Evolutionary conservation across 169 alveolate species (phyloP).

Genomic region (Besnoitia besnoiti): DNA sequence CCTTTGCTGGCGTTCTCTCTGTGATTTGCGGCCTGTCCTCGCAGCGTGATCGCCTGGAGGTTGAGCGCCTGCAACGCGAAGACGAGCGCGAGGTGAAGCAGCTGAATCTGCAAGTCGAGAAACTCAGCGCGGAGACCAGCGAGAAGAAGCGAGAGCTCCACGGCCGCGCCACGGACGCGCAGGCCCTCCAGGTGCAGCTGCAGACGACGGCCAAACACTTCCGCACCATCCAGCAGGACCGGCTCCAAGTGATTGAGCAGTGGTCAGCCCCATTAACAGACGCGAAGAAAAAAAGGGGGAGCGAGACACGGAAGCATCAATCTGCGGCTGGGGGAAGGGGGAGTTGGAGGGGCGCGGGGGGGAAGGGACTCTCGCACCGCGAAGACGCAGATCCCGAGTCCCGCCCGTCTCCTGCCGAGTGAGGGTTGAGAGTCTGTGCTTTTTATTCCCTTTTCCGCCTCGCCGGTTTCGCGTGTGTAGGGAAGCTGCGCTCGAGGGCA

Average conservation of each 20-base stretch:
- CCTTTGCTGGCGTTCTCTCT: too few species aligned
- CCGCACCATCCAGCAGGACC: background rate
- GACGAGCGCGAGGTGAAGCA: constrained; percentile 31
- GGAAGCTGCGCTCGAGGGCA: constrained; percentile 17
- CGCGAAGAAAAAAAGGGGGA: too few species aligned
- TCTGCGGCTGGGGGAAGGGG: too few species aligned
- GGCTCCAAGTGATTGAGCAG: constrained; percentile 1
- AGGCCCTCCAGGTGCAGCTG: background rate
- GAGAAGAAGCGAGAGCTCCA: background rate
- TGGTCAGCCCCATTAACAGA: background rate
- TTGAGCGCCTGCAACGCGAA: constrained; percentile 13
- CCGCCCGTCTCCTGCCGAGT: background rate
- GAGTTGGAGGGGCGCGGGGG: too few species aligned
- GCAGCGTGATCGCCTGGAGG: constrained; percentile 5
- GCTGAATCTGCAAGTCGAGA: background rate
- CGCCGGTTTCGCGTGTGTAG: background rate
- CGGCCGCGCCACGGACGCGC: background rate
- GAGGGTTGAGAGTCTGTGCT: background rate
- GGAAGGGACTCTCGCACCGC: too few species aligned
- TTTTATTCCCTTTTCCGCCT: background rate
- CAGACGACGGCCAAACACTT: background rate
- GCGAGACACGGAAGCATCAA: too few species aligned
- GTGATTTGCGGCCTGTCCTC: too few species aligned
- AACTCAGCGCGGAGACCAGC: background rate
- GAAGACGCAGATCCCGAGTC: too few species aligned